Base-by-base conservation (phyloP, 306 rosid genomes). In the Quercus gilva region DNA sequence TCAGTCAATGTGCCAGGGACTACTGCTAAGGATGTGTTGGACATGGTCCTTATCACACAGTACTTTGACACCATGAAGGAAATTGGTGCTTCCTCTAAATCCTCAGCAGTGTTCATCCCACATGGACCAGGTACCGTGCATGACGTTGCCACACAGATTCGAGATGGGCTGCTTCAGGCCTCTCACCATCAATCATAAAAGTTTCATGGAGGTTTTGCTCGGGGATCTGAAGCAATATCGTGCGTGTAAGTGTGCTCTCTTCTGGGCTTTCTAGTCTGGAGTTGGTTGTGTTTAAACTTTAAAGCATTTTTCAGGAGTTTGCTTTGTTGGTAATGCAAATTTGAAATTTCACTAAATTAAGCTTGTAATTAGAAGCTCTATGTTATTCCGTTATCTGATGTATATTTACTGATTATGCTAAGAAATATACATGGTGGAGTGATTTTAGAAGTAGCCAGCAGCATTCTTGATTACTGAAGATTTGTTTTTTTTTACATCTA, bases 11-110 rank as follows among this genome's bases (percentile, higher is more conserved):
- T 91, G 29, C 92, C 94, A 0, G 92, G 94, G 14, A 90, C 97
- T 59, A 26, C 86, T 0, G 88, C 93, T 29, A 90, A 80, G 55
- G 93, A 92, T 86, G 86, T 92, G 69, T 80, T 92, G 95, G 95
- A 90, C 75, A 90, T 92, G 92, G 94, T 92, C 52, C 83, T 90
- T 57, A 91, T 86, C 74, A 89, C 95, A 64, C 97, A 92, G 18
- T 92, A 92, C 83, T 92, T 92, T 4, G 93, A 92, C 80, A 92
- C 95, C 7, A 83, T 92, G 93, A 86, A 90, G 78, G 97, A 92
- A 72, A 92, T 92, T 4, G 95, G 91, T 0, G 95, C 95, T 23
- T 78, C 87, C 60, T 92, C 97, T n/a, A 92, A 86, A 84, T 84
- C 93, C 31, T 87, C 88, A 4, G 79, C 93, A 2, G 90, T 92